phyloP scores from a whole-genome alignment of 257 asterid species.

The Solanum piurae region DNA sequence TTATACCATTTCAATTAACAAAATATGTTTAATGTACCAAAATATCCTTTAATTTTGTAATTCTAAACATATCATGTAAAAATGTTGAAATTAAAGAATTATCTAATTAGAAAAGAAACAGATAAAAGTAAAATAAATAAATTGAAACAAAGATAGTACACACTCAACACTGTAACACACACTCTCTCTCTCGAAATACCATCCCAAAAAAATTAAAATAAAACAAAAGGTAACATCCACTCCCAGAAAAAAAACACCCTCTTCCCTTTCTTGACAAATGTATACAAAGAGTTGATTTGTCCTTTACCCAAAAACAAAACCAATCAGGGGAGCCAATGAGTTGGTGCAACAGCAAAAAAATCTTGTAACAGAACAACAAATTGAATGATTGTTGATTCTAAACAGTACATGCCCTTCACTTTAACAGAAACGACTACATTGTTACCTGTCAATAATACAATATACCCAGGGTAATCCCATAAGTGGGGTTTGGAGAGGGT shows the following conservation, averaged over 20 bases:
- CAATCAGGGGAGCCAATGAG: background rate
- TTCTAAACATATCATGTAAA: background rate
- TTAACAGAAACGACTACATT: background rate
- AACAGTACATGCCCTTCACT: background rate
- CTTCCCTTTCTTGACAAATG: background rate
- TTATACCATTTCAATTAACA: background rate
- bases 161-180: too few relatives aligned
- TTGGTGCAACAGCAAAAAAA: background rate
- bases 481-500: background rate
- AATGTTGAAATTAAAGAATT: background rate
- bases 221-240: background rate
- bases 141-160: background rate
- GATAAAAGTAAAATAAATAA: too few relatives aligned
- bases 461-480: background rate
- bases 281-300: background rate
- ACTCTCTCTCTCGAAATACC: background rate
- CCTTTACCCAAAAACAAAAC: background rate
- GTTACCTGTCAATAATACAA: background rate
- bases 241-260: background rate
- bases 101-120: background rate
- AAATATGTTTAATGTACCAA: background rate
- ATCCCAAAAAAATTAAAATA: background rate
- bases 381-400: background rate
- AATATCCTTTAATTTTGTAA: background rate
- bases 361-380: background rate